Conservation (phyloP, 2,329 filamentous ascomycete genomes). For the Venturia aucupariae region DNA sequence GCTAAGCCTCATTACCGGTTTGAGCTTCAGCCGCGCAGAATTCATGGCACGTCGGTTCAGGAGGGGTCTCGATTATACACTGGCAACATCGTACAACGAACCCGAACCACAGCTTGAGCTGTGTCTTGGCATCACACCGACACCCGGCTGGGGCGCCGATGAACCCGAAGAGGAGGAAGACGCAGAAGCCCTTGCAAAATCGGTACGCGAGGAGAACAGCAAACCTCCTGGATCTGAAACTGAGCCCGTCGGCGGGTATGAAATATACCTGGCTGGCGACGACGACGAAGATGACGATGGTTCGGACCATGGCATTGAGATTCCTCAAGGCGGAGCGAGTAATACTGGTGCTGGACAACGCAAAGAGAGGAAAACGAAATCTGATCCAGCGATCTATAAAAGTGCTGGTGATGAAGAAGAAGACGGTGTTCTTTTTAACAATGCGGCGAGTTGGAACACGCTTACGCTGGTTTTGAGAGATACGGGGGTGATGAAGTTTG, state of each 20-base stretch:
- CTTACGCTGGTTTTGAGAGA: conserved; percentile 86
- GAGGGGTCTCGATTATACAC: conserved; percentile 78
- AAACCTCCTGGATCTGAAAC: conserved; percentile 26
- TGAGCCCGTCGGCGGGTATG: conserved; percentile 60
- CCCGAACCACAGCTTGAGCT: conserved; percentile 73
- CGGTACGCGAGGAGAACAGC: conserved; percentile 23
- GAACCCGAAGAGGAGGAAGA: conserved; percentile 38
- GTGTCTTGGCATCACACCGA: conserved; percentile 79
- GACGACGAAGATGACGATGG: conserved; percentile 47
- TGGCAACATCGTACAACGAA: conserved; percentile 73
- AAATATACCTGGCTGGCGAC: conserved; percentile 86
- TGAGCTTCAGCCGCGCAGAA: conserved; percentile 63
- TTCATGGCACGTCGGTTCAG: conserved; percentile 81
- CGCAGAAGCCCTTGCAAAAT: conserved; percentile 28
- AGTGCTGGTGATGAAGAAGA: conserved; percentile 56
- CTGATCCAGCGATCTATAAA: conserved; percentile 76
- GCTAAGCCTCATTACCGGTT: conserved; percentile 73
- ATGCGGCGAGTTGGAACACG: conserved; percentile 74
- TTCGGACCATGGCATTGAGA: conserved; percentile 30
- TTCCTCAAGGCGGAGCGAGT: conserved; percentile 25
- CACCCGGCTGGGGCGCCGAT: conserved; percentile 65
- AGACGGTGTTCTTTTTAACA: conserved; percentile 60
- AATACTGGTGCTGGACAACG: conserved; percentile 40
- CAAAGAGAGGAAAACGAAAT: conserved; percentile 27
- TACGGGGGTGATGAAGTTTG: conserved; percentile 77